phyloP scores from a whole-genome alignment of 2,329 filamentous ascomycete species.

The Alternaria triticimaculans region DNA sequence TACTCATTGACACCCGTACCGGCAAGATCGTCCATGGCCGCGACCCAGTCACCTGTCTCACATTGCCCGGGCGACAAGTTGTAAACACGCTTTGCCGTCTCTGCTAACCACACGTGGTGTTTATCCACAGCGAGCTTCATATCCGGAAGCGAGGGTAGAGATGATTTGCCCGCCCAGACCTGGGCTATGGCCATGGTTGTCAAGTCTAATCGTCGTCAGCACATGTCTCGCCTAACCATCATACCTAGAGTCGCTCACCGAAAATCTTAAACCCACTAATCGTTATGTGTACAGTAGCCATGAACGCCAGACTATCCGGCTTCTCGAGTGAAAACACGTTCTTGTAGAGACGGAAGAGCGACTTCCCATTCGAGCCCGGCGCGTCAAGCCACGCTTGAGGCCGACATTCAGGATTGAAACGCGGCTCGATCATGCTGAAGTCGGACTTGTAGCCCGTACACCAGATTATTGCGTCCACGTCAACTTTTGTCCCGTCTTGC shows the following conservation, averaged over 20 bases:
- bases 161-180: constrained; percentile 51
- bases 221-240: not conserved
- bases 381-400: constrained; percentile 20
- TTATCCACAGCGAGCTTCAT: constrained; percentile 37
- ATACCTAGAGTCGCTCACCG: not conserved
- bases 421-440: constrained; percentile 32
- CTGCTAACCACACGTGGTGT: constrained; percentile 34
- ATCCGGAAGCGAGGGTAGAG: constrained; percentile 44
- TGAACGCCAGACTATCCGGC: constrained; percentile 54
- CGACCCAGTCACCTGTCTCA: constrained; percentile 41
- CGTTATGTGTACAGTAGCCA: constrained; percentile 47
- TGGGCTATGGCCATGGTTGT: constrained; percentile 56
- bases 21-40: constrained; percentile 52
- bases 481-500: constrained; percentile 34
- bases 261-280: constrained; percentile 39
- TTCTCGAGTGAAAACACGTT: constrained; percentile 55
- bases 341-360: constrained; percentile 51
- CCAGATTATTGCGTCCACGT: constrained; percentile 46
- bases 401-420: constrained; percentile 27
- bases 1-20: constrained; percentile 52
- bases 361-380: constrained; percentile 34
- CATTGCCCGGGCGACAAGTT: constrained; percentile 32
- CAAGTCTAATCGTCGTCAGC: constrained; percentile 42
- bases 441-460: constrained; percentile 47
- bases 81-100: constrained; percentile 45